phyloP scores from a whole-genome alignment of 306 rosid genomes.

The Rosa rugosa region DNA sequence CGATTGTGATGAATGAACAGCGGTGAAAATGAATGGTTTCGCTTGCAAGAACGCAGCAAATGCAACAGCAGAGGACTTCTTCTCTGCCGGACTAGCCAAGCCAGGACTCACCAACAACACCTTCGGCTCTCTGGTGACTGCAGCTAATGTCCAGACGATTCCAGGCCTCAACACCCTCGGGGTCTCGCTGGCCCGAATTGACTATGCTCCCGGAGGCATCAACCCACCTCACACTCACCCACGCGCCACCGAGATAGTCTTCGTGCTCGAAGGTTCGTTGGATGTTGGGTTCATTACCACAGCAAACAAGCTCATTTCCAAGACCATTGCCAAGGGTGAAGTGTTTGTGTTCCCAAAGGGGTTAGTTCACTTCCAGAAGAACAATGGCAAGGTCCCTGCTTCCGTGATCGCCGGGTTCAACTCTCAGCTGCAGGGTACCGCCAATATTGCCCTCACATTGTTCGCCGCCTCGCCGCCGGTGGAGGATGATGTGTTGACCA shows the following conservation, averaged over 20 bases:
- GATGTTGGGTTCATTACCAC: constrained; percentile 90
- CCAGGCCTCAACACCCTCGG: constrained; percentile 94
- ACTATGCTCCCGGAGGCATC: constrained; percentile 81
- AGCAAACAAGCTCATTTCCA: constrained; percentile 54
- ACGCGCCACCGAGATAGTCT: constrained; percentile 84
- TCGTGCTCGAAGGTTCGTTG: constrained; percentile 61
- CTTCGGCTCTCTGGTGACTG: constrained; percentile 62
- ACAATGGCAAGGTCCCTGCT: constrained; percentile 56
- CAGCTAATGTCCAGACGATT: constrained; percentile 62
- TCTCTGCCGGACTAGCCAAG: constrained; percentile 48
- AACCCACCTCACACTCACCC: constrained; percentile 98
- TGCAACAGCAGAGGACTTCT: constrained; percentile 67
- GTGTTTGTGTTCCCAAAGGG: constrained; percentile 79
- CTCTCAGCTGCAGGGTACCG: constrained; percentile 86
- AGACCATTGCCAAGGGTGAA: constrained; percentile 68
- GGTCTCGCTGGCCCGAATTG: constrained; percentile 70
- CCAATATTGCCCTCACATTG: constrained; percentile 51
- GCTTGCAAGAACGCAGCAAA: constrained; percentile 54
- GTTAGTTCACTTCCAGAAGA: constrained; percentile 79
- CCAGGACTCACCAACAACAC: constrained; percentile 77
- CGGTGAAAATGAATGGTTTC: constrained; percentile 66
- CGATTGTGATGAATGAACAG: constrained; percentile 33
- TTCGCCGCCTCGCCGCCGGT: constrained; percentile 66
- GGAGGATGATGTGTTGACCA: constrained; percentile 62
- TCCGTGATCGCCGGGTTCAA: constrained; percentile 71